Evolutionary conservation across 805 yeast genomes (phyloP).

Genomic region (Metschnikowia koreensis): DNA sequence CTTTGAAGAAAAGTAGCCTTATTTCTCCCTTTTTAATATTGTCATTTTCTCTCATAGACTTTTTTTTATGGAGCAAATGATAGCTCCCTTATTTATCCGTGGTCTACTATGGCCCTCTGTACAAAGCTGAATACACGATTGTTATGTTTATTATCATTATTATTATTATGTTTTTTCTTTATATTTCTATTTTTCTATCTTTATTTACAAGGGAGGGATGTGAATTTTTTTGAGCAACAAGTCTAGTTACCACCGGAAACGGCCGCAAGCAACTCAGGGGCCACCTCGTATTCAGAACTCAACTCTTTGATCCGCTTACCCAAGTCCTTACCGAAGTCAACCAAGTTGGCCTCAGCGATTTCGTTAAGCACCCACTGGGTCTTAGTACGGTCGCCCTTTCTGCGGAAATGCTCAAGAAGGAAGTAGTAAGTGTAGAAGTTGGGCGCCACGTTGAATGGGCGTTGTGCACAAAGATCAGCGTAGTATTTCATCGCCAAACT

Average conservation of each 20-base stretch:
- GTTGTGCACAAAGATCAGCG: slow-evolving; percentile 28
- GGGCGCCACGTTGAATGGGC: slow-evolving; percentile 31
- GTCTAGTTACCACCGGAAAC: not conserved
- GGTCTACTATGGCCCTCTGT: not conserved
- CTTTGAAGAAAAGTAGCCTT: slow-evolving; percentile 15
- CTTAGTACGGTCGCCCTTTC: slow-evolving; percentile 28
- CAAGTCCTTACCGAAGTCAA: slow-evolving; percentile 37
- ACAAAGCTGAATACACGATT: not conserved
- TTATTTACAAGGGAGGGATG: slow-evolving; percentile 4
- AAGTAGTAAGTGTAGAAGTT: slow-evolving; percentile 51
- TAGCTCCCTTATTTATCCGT: not conserved
- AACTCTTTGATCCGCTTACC: slow-evolving; percentile 33
- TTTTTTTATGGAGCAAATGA: no score
- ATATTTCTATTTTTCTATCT: not conserved
- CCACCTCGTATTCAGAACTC: slow-evolving; percentile 17
- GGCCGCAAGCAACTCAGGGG: slow-evolving; percentile 17
- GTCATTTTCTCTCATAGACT: no score
- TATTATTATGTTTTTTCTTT: not conserved
- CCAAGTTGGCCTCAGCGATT: slow-evolving; percentile 27
- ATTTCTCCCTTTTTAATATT: not conserved
- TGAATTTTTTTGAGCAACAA: not conserved
- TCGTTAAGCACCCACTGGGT: slow-evolving; percentile 40
- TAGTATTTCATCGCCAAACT: slow-evolving; percentile 43
- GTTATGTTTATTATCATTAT: not conserved
- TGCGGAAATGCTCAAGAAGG: slow-evolving; percentile 40